A percentile compares a stretch with the other conserved stretches of the same genome.
These are phyloP conservation scores for Sporobolus alterniflorus DNA, from an alignment of 202 grass and related monocot genomes.

Conservation along the genomic window DNA sequence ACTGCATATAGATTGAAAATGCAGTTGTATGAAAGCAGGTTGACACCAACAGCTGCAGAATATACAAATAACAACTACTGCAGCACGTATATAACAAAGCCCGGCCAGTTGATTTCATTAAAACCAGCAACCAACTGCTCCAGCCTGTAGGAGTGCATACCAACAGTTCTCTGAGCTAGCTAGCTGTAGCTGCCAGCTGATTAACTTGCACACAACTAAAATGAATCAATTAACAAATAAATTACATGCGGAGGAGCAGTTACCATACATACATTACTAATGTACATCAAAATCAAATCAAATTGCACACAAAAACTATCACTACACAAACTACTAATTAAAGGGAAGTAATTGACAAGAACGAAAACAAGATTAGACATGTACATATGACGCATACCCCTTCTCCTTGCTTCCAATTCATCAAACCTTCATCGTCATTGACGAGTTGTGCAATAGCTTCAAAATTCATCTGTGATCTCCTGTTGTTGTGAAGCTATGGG, in stretches of 20 bases:
- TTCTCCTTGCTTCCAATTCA: background rate
- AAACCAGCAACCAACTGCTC: background rate
- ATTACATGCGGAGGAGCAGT: conserved; percentile 15
- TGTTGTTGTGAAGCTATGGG: background rate
- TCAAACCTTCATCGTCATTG: background rate
- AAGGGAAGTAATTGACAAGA: background rate
- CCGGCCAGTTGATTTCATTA: background rate
- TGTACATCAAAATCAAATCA: conserved; percentile 22
- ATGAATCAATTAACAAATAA: conserved; percentile 46
- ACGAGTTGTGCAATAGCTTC: background rate
- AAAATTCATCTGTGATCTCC: background rate
- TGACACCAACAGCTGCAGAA: background rate
- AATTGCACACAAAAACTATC: conserved; percentile 14
- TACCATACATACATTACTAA: conserved; percentile 30
- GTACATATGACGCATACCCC: background rate
- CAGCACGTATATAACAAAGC: background rate
- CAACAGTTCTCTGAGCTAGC: background rate
- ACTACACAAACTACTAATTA: conserved; percentile 8
- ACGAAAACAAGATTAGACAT: background rate
- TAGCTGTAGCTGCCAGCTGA: background rate
- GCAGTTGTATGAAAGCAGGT: background rate
- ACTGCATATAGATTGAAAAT: background rate
- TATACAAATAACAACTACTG: background rate
- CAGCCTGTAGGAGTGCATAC: background rate
- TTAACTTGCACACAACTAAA: conserved; percentile 43